Conservation (phyloP, 768 basidiomycete species). For the Omphalotus guepiniiformis region DNA sequence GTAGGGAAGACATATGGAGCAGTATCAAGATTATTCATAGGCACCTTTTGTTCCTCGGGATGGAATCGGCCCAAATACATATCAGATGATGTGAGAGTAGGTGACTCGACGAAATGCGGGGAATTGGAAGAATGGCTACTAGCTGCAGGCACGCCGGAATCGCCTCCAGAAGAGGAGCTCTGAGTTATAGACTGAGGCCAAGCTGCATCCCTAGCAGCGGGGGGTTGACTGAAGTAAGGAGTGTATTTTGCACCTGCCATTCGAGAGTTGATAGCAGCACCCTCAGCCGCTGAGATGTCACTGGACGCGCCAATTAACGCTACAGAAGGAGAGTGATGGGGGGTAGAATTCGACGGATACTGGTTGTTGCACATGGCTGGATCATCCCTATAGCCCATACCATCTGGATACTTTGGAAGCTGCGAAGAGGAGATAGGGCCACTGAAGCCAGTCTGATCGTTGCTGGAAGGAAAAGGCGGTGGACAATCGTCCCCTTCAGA, state of each 20-base stretch:
- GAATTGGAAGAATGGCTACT: slow-evolving; percentile 48
- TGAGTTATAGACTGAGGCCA: slow-evolving; percentile 34
- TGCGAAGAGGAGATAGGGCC: slow-evolving; percentile 27
- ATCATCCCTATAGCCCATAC: slow-evolving; percentile 48
- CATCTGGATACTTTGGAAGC: slow-evolving; percentile 3
- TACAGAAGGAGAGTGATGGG: slow-evolving; percentile 45
- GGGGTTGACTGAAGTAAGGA: slow-evolving; percentile 33
- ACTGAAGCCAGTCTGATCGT: no score
- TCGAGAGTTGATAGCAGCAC: slow-evolving; percentile 35
- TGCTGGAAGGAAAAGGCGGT: slow-evolving; percentile 34
- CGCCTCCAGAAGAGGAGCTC: slow-evolving; percentile 34
- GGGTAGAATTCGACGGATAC: slow-evolving; percentile 40
- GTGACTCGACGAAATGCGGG: slow-evolving; percentile 54
- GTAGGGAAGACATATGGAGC: slow-evolving; percentile 57
- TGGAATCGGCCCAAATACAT: slow-evolving; percentile 44
- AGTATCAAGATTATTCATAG: slow-evolving; percentile 46
- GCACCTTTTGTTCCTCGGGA: slow-evolving; percentile 54
- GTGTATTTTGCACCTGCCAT: slow-evolving; percentile 55
- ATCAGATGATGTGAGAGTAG: slow-evolving; percentile 43
- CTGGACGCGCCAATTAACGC: slow-evolving; percentile 25
- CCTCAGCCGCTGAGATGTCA: slow-evolving; percentile 26
- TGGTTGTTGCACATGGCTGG: no score
- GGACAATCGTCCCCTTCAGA: slow-evolving; percentile 52
- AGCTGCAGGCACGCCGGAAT: slow-evolving; percentile 33
- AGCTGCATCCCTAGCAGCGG: slow-evolving; percentile 35